A percentile compares a stretch with the other conserved stretches of the same genome.
These are phyloP conservation scores for Phaseolus coccineus DNA, from an alignment of 331 rosid species.

Conservation along the genomic window DNA sequence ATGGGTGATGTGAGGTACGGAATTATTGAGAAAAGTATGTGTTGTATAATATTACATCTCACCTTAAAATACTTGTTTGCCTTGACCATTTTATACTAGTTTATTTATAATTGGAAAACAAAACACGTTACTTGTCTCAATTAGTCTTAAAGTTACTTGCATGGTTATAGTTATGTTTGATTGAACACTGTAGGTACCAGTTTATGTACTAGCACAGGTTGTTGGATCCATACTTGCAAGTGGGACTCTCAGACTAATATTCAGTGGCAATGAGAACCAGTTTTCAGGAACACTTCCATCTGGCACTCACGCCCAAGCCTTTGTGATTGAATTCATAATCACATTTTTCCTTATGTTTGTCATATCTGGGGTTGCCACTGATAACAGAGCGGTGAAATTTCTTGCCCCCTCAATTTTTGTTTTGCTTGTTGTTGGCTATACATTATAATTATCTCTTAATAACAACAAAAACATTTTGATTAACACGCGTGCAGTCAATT, in stretches of 20 bases:
- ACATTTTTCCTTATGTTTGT: conserved; percentile 90
- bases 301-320: conserved; percentile 63
- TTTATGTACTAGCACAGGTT: conserved; percentile 67
- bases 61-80: neutral
- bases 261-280: conserved; percentile 53
- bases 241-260: conserved; percentile 69
- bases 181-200: conserved; percentile 60
- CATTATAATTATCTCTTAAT: neutral
- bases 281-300: conserved; percentile 70
- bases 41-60: neutral
- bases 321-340: conserved; percentile 78
- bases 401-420: neutral
- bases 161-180: neutral
- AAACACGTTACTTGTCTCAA: neutral
- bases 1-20: neutral
- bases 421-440: conserved; percentile 1
- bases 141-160: neutral
- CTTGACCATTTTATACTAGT: conserved; percentile 6
- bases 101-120: conserved; percentile 26
- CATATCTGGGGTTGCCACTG: conserved; percentile 89
- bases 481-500: neutral
- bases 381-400: conserved; percentile 75
- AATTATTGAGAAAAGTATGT: neutral
- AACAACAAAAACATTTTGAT: neutral
- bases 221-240: conserved; percentile 79